Evolutionary conservation across 352 stramenopile genomes (phyloP).

Genomic region (Phytophthora sp.): DNA sequence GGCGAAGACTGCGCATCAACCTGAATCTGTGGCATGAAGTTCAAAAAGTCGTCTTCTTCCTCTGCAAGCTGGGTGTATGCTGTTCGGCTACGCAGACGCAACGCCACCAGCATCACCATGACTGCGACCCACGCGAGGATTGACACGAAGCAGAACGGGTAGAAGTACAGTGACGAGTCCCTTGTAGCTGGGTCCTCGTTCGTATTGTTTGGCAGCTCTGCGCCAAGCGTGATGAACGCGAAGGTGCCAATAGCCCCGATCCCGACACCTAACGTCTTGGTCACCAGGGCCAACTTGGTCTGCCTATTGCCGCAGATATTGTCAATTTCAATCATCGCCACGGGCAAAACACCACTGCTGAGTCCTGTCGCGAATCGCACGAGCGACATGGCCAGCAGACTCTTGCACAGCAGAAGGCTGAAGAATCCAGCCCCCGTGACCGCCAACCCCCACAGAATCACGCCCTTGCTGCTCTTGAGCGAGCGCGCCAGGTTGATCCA

Average conservation of each 20-base stretch:
- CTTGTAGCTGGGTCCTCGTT: constrained; percentile 40
- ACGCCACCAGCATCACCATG: constrained; percentile 67
- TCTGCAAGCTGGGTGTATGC: constrained; percentile 74
- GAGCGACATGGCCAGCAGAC: constrained; percentile 74
- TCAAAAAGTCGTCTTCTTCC: constrained; percentile 61
- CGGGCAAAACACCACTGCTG: constrained; percentile 74
- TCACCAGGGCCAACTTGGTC: constrained; percentile 61
- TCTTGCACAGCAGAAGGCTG: constrained; percentile 80
- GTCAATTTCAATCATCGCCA: constrained; percentile 83
- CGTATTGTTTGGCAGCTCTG: constrained; percentile 47
- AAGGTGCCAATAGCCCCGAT: constrained; percentile 62
- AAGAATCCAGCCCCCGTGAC: constrained; percentile 74
- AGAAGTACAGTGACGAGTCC: constrained; percentile 74
- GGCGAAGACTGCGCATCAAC: constrained; percentile 32
- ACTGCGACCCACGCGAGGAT: constrained; percentile 73
- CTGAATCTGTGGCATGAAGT: constrained; percentile 53
- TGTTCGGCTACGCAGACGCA: constrained; percentile 65
- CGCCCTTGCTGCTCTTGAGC: constrained; percentile 78
- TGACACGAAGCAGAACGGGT: constrained; percentile 79
- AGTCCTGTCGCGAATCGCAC: constrained; percentile 80
- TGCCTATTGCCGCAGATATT: constrained; percentile 85
- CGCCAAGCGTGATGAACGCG: constrained; percentile 50
- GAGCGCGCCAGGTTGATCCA: constrained; percentile 82
- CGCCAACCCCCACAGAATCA: constrained; percentile 82
- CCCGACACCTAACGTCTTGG: constrained; percentile 71